Evolutionary conservation across 164 flowering plant genomes (phyloP), one percentile per base, ranked within the genome.

Genomic region (Vitis rupestris): DNA sequence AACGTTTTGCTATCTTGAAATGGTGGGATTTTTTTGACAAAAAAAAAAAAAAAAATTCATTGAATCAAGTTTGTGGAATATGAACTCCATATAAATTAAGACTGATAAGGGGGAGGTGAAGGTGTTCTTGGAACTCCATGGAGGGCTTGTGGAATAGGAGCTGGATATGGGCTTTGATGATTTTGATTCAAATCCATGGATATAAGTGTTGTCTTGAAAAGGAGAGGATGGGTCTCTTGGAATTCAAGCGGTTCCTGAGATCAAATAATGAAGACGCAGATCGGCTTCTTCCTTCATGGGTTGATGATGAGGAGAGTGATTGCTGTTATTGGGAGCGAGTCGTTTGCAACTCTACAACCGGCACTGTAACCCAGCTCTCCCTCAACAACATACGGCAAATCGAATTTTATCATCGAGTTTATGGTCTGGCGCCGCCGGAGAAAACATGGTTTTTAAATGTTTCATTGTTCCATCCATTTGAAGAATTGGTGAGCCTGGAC

Each of bases 131-230:
- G 27, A 23, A 23, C 27, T 23, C 44, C 44, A 37, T 37, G 44
- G 44, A 37, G 7, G 44, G 7, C 44, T 6, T 37, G 44, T 3
- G 44, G 44, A 0, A 3, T 37, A 37, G 44, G 44, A 37, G 44
- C 4, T 4, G 44, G 44, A 37, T 57, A 27, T 16, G 27, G 59
- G 23, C 11, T 19, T 16, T 57, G 56, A 11, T 53, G 19, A 11
- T 57, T 57, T 57, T 57, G 59, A 11, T 57, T 57, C 27, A 16
- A 19, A 57, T 57, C 29, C 59, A 57, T 57, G 59, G 59, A 16
- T 16, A 6, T 19, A 57, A 17, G 11, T 12, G 59, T 57, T 57
- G 59, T 14, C 19, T 57, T 57, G 59, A 57, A 57, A 27, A 57
- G 29, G 59, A 57, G 29, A 57, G 11, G 59, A 16, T 57, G 59